Evolutionary conservation across 2,329 filamentous ascomycete genomes (phyloP).

Genomic region (Mycosphaerelloides madeirae): DNA sequence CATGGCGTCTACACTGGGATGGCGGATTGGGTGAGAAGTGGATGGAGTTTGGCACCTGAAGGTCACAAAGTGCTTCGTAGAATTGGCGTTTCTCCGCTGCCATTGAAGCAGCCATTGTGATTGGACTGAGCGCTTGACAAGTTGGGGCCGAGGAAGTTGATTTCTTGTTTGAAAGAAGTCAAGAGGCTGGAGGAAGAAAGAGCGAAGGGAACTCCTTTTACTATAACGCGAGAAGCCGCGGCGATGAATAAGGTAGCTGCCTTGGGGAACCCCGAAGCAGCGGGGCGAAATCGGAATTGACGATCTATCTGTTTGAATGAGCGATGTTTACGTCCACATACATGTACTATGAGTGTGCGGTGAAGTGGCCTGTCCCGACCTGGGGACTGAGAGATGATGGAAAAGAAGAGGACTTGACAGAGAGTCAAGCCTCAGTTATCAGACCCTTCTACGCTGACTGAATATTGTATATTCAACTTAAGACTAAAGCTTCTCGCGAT

Average conservation of each 20-base stretch:
- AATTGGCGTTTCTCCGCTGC: neutral
- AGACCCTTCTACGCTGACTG: too few relatives aligned
- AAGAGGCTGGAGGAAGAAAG: neutral
- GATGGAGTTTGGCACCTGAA: constrained; percentile 24
- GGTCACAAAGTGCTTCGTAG: constrained; percentile 17
- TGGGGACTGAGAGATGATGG: too few relatives aligned
- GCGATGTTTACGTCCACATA: too few relatives aligned
- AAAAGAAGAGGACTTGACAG: too few relatives aligned
- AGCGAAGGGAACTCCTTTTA: neutral
- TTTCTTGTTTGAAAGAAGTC: constrained; percentile 2
- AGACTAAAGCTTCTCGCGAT: too few relatives aligned
- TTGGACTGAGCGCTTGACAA: too few relatives aligned
- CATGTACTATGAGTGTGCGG: too few relatives aligned
- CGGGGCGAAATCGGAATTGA: neutral
- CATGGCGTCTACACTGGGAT: constrained; percentile 37
- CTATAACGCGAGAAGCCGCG: neutral
- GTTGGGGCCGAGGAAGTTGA: neutral
- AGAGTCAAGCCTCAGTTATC: too few relatives aligned
- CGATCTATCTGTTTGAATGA: too few relatives aligned
- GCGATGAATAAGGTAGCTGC: neutral
- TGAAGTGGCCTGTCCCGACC: too few relatives aligned
- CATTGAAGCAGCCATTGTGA: neutral
- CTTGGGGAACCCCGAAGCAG: too few relatives aligned
- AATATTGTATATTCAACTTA: too few relatives aligned
- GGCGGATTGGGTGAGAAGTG: constrained; percentile 24